Conservation (phyloP, 2,329 filamentous ascomycete genomes). For the Cladobotryum mycophilum region DNA sequence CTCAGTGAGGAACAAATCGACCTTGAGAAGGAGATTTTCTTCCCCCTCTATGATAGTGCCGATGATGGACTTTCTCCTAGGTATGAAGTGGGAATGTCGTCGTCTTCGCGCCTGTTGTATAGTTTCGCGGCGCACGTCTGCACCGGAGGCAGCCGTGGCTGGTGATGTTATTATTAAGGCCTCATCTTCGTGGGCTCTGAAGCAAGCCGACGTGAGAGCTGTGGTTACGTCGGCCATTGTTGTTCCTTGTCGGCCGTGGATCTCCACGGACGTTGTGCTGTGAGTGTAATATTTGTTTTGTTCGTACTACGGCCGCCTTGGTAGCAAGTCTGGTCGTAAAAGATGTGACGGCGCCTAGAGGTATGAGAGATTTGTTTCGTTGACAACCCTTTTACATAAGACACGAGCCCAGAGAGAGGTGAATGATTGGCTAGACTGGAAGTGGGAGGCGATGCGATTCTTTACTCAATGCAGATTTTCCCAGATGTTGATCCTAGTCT, state of each 20-base stretch:
- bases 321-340: too few species aligned
- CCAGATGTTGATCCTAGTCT: neutral
- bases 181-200: constrained; percentile 23
- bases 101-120: constrained; percentile 35
- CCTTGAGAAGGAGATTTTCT: constrained; percentile 55
- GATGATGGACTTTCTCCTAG: constrained; percentile 53
- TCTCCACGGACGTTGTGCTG: neutral
- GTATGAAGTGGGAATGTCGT: constrained; percentile 52
- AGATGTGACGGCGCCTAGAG: neutral
- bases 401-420: neutral
- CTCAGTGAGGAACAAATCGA: constrained; percentile 78
- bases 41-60: constrained; percentile 57
- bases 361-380: neutral
- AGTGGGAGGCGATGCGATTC: neutral
- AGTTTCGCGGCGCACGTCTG: constrained; percentile 26
- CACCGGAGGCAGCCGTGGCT: constrained; percentile 35
- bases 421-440: neutral
- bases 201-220: constrained; percentile 32
- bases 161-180: constrained; percentile 26
- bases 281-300: neutral
- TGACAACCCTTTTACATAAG: neutral
- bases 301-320: neutral
- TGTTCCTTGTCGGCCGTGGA: too few species aligned
- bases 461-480: neutral
- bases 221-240: constrained; percentile 35